phyloP scores from a whole-genome alignment of 2,329 filamentous ascomycete genomes.

The Pseudogymnoascus sp. region DNA sequence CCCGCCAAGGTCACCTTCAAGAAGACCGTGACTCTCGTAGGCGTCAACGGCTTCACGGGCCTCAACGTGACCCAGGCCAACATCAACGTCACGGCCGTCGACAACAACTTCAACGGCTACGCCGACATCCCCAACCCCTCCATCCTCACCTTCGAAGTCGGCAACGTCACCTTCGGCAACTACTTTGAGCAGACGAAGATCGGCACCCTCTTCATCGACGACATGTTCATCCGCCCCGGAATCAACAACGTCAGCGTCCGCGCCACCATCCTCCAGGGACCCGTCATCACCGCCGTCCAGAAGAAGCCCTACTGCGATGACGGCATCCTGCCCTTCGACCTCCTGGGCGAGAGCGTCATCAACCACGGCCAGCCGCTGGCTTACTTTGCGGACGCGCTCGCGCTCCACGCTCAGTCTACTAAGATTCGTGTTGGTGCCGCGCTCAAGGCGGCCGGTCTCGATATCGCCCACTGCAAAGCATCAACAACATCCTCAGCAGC shows the following conservation, averaged over 20 bases:
- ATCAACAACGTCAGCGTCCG: conserved; percentile 44
- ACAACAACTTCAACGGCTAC: conserved; percentile 46
- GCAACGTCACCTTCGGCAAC: conserved; percentile 32
- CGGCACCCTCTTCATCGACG: conserved; percentile 29
- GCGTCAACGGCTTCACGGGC: conserved; percentile 47
- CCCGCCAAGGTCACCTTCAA: conserved; percentile 46
- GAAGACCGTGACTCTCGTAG: conserved; percentile 46
- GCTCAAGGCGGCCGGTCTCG: too few species aligned
- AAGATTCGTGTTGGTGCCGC: neutral
- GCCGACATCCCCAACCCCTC: conserved; percentile 54
- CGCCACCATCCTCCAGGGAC: conserved; percentile 38
- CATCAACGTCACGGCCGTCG: conserved; percentile 37
- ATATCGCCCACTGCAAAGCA: too few species aligned
- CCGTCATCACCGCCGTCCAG: conserved; percentile 26
- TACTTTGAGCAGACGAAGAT: neutral
- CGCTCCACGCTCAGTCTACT: neutral
- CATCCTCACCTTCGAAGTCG: conserved; percentile 47
- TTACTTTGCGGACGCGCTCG: conserved; percentile 34
- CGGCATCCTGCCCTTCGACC: conserved; percentile 43
- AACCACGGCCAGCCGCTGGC: conserved; percentile 41
- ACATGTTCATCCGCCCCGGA: conserved; percentile 47
- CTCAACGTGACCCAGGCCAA: conserved; percentile 42
- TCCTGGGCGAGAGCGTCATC: conserved; percentile 41
- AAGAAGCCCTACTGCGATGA: conserved; percentile 17
- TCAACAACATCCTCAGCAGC: too few species aligned